phyloP scores from a whole-genome alignment of 805 yeast genomes.

The Phaffomyces antillensis region DNA sequence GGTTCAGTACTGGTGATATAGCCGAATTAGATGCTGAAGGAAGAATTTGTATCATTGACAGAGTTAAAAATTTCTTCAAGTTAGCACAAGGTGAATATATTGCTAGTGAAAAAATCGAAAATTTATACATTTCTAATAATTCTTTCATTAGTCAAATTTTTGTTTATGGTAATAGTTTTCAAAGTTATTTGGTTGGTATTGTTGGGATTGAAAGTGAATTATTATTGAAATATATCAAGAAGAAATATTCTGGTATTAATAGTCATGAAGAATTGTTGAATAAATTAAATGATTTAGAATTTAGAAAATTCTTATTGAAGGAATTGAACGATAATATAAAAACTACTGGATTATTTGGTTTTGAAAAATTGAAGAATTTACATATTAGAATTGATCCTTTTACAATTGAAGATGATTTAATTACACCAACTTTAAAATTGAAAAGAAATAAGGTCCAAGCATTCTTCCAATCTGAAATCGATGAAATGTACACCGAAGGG shows the following conservation, averaged over 20 bases:
- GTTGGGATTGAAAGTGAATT: conserved; percentile 50
- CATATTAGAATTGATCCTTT: conserved; percentile 44
- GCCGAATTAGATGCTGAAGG: conserved; percentile 47
- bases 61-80: conserved; percentile 76
- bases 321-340: conserved; percentile 32
- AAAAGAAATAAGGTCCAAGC: conserved; percentile 49
- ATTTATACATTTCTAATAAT: conserved; percentile 39
- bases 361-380: conserved; percentile 45
- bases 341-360: conserved; percentile 35
- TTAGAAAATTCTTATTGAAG: conserved; percentile 29
- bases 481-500: conserved; percentile 39
- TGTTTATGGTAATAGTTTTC: conserved; percentile 51
- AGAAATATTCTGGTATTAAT: conserved; percentile 10
- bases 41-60: conserved; percentile 54
- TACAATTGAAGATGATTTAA: conserved; percentile 41
- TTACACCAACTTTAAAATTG: conserved; percentile 53
- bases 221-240: conserved; percentile 14
- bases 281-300: conserved; percentile 24
- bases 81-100: conserved; percentile 61
- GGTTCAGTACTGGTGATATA: conserved; percentile 66
- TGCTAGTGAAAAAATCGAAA: conserved; percentile 72
- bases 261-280: conserved; percentile 19
- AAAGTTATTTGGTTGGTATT: conserved; percentile 51
- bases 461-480: conserved; percentile 32
- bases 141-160: conserved; percentile 40